Percentiles rank a stretch among this genome's conserved stretches.
These are phyloP conservation scores for Nicotiana rustica DNA, from an alignment of 305 asterid species.

Conservation along the genomic window DNA sequence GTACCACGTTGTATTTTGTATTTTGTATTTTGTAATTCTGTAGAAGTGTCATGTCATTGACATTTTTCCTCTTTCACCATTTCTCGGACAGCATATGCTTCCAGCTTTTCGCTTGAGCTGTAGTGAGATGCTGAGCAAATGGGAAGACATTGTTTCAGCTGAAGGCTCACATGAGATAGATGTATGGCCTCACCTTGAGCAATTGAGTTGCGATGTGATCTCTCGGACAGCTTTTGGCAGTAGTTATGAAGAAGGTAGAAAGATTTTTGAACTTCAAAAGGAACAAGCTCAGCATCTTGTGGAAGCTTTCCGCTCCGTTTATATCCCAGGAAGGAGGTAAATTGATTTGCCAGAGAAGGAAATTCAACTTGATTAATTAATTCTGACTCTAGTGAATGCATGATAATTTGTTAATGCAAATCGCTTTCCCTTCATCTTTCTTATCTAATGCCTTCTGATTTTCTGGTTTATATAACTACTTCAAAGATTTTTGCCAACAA, in stretches of 20 bases:
- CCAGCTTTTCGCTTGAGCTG: conserved; percentile 44
- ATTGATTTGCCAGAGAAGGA: background rate
- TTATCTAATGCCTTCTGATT: background rate
- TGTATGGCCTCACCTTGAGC: conserved; percentile 36
- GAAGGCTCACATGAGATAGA: conserved; percentile 36
- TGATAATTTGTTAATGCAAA: background rate
- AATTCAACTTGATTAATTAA: background rate
- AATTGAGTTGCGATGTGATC: conserved; percentile 36
- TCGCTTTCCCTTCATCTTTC: background rate
- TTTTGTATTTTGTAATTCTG: background rate
- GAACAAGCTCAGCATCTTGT: conserved; percentile 37
- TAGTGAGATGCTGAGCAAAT: conserved; percentile 35
- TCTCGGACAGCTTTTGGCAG: conserved; percentile 36
- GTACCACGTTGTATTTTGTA: background rate
- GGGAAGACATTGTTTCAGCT: conserved; percentile 15
- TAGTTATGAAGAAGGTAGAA: conserved; percentile 43
- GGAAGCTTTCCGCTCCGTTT: conserved; percentile 9
- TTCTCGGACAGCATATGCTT: conserved; percentile 36
- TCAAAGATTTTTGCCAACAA: conserved; percentile 37
- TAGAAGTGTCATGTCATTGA: background rate
- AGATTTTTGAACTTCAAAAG: conserved; percentile 42
- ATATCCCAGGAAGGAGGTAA: conserved; percentile 46
- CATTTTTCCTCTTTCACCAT: background rate
- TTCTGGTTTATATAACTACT: background rate
- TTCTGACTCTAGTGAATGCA: background rate